Conservation (phyloP, 1,139 yeast species). For the Debaryomyces subglobosus region DNA sequence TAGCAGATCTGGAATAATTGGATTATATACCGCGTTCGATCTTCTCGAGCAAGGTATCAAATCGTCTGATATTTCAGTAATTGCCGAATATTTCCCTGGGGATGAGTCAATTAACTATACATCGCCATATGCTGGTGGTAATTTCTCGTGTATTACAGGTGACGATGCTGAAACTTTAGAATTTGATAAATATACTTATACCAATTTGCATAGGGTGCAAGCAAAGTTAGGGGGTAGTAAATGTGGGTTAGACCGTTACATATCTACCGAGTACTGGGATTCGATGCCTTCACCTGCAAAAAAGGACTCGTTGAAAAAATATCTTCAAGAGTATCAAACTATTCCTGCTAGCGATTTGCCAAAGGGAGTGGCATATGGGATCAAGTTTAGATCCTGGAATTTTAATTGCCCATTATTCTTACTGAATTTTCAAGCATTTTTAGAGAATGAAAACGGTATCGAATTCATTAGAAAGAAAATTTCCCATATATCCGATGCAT, state of each 20-base stretch:
- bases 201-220: slow-evolving; percentile 47
- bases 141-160: slow-evolving; percentile 67
- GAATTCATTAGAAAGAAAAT: slow-evolving; percentile 2
- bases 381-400: slow-evolving; percentile 22
- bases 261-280: slow-evolving; percentile 61
- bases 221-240: slow-evolving; percentile 48
- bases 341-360: slow-evolving; percentile 42
- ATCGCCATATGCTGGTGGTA: slow-evolving; percentile 83
- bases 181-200: slow-evolving; percentile 60
- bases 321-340: slow-evolving; percentile 46
- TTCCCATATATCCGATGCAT: slow-evolving; percentile 42
- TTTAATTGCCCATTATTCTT: slow-evolving; percentile 28
- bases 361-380: slow-evolving; percentile 43
- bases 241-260: slow-evolving; percentile 58
- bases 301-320: slow-evolving; percentile 45
- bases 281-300: slow-evolving; percentile 44
- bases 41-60: slow-evolving; percentile 49
- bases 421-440: slow-evolving; percentile 13
- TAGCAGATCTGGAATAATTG: slow-evolving; percentile 66
- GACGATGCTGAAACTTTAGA: slow-evolving; percentile 52
- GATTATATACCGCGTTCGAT: slow-evolving; percentile 64
- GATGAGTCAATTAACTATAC: slow-evolving; percentile 71
- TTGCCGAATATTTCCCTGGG: slow-evolving; percentile 72
- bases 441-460: slow-evolving; percentile 13
- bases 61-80: slow-evolving; percentile 53